Evolutionary conservation across 2,329 filamentous ascomycete genomes (phyloP), one percentile per base, ranked within the genome.

Genomic region (Chaetomium strumarium): DNA sequence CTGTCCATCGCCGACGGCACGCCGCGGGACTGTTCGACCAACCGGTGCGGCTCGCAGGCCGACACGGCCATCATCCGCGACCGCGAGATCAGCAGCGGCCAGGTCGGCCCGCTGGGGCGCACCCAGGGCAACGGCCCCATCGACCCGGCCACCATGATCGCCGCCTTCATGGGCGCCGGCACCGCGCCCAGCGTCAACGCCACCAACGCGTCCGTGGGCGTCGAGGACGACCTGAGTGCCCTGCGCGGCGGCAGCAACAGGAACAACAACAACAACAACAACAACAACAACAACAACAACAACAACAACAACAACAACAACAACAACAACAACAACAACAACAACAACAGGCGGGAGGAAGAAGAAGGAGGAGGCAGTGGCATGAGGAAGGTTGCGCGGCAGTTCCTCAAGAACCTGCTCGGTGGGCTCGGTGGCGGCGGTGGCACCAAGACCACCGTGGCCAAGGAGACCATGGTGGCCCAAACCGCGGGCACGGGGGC

Each of bases 51-150:
- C 53, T 77, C 83, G n/a, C 78, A 86, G 66, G 80, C 77, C 54
- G 84, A 87, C 64, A 86, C 84, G n/a, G 75, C 83, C 66, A 85
- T 86, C 72, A 85, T 86, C 68, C 79, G 83, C 36, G 68, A 78
- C 55, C 68, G 71, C 12, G 83, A 86, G 68, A 74, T 86, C 52
- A 69, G 70, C 37, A 75, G 70, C 45, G 72, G 70, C 61, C 72
- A 75, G 60, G 80, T 79, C 34, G 75, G 74, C 33, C 74, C 84
- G 47, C 76, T 87, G n/a, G 84, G 84, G 60, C 79, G 81, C 58
- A 86, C 83, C 48, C 67, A 80, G 62, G 78, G 74, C 55, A 77
- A 75, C 49, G 81, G 83, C 14, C 74, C 78, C 52, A 75, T 86
- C 56, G 73, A 82, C 55, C 76, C 83, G 29, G 70, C 72, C 17